Percentiles rank a stretch among this genome's conserved stretches.
Conservation (phyloP, 345 rosid genomes). For the Aurinia saxatilis region DNA sequence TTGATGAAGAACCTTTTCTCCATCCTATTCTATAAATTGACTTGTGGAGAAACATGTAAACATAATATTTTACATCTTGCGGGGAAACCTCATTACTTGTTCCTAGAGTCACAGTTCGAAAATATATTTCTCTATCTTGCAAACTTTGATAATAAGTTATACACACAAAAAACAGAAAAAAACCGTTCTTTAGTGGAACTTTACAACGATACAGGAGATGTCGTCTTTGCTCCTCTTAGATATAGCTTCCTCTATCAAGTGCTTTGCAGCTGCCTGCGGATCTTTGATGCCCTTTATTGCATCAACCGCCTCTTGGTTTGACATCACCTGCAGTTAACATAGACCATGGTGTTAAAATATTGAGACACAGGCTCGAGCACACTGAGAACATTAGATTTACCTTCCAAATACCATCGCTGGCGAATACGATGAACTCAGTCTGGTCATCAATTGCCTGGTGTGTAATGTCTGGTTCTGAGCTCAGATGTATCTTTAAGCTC, state of each 20-base stretch:
- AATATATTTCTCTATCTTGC: background rate
- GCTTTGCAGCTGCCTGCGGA: constrained; percentile 61
- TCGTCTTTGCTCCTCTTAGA: constrained; percentile 73
- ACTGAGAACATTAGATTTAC: constrained; percentile 32
- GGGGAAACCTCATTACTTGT: constrained; percentile 4
- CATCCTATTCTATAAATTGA: background rate
- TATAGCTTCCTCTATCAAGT: constrained; percentile 58
- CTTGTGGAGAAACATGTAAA: background rate
- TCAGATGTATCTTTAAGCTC: constrained; percentile 77
- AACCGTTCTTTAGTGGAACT: no score
- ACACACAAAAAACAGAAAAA: background rate
- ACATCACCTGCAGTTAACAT: constrained; percentile 50
- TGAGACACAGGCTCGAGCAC: no score
- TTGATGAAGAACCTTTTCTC: background rate
- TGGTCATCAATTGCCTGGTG: constrained; percentile 34
- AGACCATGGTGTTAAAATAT: no score
- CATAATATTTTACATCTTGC: constrained; percentile 15
- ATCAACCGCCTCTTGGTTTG: constrained; percentile 82
- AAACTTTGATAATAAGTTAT: background rate
- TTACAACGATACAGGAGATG: constrained; percentile 83
- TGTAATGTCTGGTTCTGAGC: constrained; percentile 68
- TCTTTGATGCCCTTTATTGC: constrained; percentile 51
- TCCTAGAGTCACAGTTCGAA: background rate
- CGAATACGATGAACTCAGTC: constrained; percentile 54
- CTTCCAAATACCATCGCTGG: constrained; percentile 98